Base-by-base conservation (phyloP, 2,329 filamentous ascomycete genomes). In the Fusarium ramigenum region DNA sequence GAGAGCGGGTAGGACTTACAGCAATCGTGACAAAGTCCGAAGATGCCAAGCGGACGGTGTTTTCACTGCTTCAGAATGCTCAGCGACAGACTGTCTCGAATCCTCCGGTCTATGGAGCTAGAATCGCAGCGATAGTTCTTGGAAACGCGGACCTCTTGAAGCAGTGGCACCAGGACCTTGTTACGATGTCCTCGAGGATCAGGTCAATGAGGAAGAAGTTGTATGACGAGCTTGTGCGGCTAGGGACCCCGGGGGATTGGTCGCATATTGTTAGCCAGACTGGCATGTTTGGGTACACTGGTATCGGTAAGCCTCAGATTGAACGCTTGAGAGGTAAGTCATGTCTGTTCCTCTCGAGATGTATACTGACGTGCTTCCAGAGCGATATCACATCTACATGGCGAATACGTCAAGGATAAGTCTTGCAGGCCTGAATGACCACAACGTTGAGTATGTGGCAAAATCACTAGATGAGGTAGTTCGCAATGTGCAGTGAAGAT, bases 291-390 rank as follows among this genome's bases (percentile, higher is more conserved):
- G 80, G 79, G 0, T 83, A 81, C 64, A 87, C 87, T 1, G 88
- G 88, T 1, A 79, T 90, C 67, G 84, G 69, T 9, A 83, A 86
- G 66, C 66, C 79, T 7, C 87, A 89, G 70, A 86, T 89, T 14
- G 69, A 70, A 7, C 66, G 70, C 2, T 66, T 82, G 1, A 79
- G 81, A 76, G 77, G 80, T 80, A 74, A 60, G 79, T 56, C 1
- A 2, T 10, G 10, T 8, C 1, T 0, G 0, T 11, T 2, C 3
- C 0, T 8, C 9, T 1, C 4, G 0, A 5, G 10, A 3, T 19
- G 1, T 0, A 1, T 10, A 12, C 59, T 75, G 12, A 75, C 30
- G 2, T 3, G 3, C 2, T 3, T 39, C 7, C 77, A 83, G 81
- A 78, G 6, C 65, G 78, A 34, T 76, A 80, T 42, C 80, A 83